These are phyloP conservation scores for Mycena indigotica DNA, from an alignment of 768 basidiomycete genomes.

Conservation along the genomic window DNA sequence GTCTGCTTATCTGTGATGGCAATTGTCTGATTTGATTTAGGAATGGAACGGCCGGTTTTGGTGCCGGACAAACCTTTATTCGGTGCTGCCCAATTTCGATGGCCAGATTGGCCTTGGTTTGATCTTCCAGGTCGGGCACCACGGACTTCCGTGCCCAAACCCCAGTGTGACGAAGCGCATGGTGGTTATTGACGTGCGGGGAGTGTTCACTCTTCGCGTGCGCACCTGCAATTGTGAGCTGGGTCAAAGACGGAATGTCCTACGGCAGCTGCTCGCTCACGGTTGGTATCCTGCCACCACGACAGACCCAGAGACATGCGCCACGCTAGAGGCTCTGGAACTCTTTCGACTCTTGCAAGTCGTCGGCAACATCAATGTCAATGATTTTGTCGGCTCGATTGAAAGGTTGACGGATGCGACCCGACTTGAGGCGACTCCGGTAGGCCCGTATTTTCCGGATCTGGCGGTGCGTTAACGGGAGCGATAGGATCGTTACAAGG, in stretches of 20 bases:
- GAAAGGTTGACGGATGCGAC: conserved; percentile 5
- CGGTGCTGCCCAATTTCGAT: neutral
- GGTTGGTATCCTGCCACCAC: conserved; percentile 8
- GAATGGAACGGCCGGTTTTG: conserved; percentile 3
- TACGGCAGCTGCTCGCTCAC: neutral
- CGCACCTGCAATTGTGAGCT: neutral
- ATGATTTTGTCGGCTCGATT: neutral
- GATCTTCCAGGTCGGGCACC: conserved; percentile 8
- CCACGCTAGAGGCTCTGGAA: conserved; percentile 3
- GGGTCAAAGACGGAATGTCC: neutral
- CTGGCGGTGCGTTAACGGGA: neutral
- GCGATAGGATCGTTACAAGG: conserved; percentile 7
- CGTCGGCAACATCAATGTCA: conserved; percentile 3
- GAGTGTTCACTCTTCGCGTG: neutral
- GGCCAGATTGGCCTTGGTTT: neutral
- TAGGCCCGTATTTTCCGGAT: neutral
- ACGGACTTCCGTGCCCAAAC: neutral
- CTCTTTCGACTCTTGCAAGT: conserved; percentile 15
- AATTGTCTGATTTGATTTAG: neutral
- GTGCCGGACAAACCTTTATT: neutral
- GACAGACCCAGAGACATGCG: conserved; percentile 11
- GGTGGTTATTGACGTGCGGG: neutral
- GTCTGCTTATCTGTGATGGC: neutral
- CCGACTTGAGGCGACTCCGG: neutral
- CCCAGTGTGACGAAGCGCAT: neutral